Evolutionary conservation across 2,329 filamentous ascomycete species (phyloP), one percentile per base, ranked within the genome.

Genomic region (Stagonosporopsis rhizophila): DNA sequence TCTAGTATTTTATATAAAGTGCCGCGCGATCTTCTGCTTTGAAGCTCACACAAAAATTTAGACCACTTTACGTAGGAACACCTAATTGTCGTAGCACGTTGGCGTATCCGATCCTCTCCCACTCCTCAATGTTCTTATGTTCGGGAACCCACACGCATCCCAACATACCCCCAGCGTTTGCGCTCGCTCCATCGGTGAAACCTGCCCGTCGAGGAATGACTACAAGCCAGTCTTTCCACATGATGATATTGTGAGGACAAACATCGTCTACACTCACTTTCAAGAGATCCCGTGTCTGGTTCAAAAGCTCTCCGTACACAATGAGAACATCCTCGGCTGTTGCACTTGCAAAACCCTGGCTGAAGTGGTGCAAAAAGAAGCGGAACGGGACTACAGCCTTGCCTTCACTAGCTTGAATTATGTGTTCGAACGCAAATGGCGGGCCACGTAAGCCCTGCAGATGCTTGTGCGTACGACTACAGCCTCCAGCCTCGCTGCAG

Each of bases 381-480:
- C 64, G 62, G 54, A 77, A 80, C 1, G 79, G 78, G 35, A 77
- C 59, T 5, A 65, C 54, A 6, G 50, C 44, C 6, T 61, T 56
- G 8, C 51, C 19, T 14, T 52, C 47, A n/a, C 66, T 63, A 0
- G 69, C 66, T 68, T 23, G 62, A 49, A 48, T 50, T 58, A 77
- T 72, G 11, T 61, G 27, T 3, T 72, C 54, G 45, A 69, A 65
- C 2, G 67, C 67, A 45, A 62, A 67, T 0, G 78, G 78, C 6
- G 70, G 69, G 1, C 71, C 71, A 5, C 49, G 52, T 14, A 81
- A 64, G 1, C 78, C 60, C 58, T 83, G 81, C 56, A 83, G 56
- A 67, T 83, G 81, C 65, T 83, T 83, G 59, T 83, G 82, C 44
- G 78, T 63, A 9, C 81, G 64, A 48, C 79, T 82, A 49, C 79